phyloP scores from a whole-genome alignment of 495 filamentous ascomycete species.

The Penicillium goetzii region DNA sequence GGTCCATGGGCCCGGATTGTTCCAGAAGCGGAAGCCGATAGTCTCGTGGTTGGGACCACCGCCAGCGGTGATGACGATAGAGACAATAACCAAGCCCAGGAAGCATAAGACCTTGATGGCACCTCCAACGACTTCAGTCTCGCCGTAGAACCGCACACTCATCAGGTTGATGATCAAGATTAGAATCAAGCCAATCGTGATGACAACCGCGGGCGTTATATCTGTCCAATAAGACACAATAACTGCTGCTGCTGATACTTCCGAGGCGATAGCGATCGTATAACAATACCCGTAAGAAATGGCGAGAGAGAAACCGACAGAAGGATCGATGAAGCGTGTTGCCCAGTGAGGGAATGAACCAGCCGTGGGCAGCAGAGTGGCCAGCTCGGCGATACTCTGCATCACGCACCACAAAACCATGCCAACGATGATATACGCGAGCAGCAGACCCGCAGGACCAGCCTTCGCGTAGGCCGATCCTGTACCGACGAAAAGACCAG shows the following conservation, averaged over 20 bases:
- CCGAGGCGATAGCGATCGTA: slow-evolving; percentile 68
- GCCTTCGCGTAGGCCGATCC: slow-evolving; percentile 67
- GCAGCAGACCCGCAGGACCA: slow-evolving; percentile 68
- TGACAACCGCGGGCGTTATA: slow-evolving; percentile 61
- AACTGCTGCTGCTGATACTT: slow-evolving; percentile 71
- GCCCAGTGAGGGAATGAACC: slow-evolving; percentile 77
- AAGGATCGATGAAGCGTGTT: slow-evolving; percentile 69
- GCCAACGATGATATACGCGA: slow-evolving; percentile 72
- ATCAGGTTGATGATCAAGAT: slow-evolving; percentile 71
- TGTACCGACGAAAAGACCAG: slow-evolving; percentile 76
- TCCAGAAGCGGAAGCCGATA: slow-evolving; percentile 74
- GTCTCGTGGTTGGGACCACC: slow-evolving; percentile 63
- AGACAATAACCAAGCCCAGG: slow-evolving; percentile 67
- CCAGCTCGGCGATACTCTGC: slow-evolving; percentile 70
- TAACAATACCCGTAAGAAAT: slow-evolving; percentile 53
- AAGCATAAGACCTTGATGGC: slow-evolving; percentile 78
- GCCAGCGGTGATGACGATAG: slow-evolving; percentile 70
- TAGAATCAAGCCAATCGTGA: slow-evolving; percentile 69
- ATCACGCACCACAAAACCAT: slow-evolving; percentile 62
- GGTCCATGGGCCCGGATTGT: slow-evolving; percentile 48
- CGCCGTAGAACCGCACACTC: slow-evolving; percentile 70
- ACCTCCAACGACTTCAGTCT: slow-evolving; percentile 74
- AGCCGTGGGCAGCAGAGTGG: slow-evolving; percentile 71
- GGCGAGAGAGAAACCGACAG: slow-evolving; percentile 73
- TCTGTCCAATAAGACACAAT: slow-evolving; percentile 72